Base-by-base conservation (phyloP, 345 rosid genomes). In the Eucalyptus erythrocorys region DNA sequence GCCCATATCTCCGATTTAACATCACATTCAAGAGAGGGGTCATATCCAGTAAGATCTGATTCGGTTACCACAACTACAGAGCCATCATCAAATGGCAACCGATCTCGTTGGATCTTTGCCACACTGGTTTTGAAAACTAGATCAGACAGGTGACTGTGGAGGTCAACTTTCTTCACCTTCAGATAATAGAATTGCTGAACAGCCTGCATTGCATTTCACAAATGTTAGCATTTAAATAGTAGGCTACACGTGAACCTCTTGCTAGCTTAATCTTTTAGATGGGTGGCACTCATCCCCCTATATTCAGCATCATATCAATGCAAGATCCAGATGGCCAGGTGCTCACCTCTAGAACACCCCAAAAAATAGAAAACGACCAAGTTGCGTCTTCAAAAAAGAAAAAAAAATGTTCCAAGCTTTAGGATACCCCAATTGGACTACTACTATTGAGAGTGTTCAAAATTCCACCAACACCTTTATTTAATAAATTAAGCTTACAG, bases 11-110 rank as follows among this genome's bases (percentile, higher is more conserved):
- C 93, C 43, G 91, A 90, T 90, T 94, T 89, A 49, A 66, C 61
- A 37, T 89, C 87, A 37, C 94, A 88, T 68, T 91, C 92, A 26
- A 89, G 88, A 88, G 85, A 88, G 17, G 91, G 90, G 10, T 94
- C 94, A 49, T 95, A 98, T 85, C 99, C 99, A 87, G 94, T 96
- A 86, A 97, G 92, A 91, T 98, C 99, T 8, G 98, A 91, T 88
- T 95, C 94, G 6, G 99, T 94, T 81, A 98, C 97, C 87, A 95
- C 92, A 43, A 98, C 99, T 50, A 95, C 91, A 2, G 99, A 94
- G 64, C 96, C 93, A 86, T 97, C 99, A 88, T 97, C 99, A 89
- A 97, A 98, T 86, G 95, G 88, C 87, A 94, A 92, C 59, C 90
- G 87, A 43, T 94, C 94, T 88, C 86, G 92, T n/a, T 93, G 79